Evolutionary conservation across 2,329 filamentous ascomycete genomes (phyloP), one percentile per base, ranked within the genome.

Genomic region (Nemania sp.): DNA sequence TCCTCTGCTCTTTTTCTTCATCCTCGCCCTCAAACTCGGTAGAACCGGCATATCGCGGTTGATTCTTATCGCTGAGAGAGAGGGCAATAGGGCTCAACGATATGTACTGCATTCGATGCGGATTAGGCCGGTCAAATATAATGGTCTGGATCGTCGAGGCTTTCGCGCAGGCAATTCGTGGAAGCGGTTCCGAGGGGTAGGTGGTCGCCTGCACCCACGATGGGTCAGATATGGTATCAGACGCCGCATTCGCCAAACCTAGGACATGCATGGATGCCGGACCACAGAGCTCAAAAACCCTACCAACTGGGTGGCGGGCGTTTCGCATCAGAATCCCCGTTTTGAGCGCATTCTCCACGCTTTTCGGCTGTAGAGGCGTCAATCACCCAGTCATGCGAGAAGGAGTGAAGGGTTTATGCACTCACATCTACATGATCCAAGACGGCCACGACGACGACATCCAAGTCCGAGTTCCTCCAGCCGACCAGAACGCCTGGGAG

Each of bases 51-150:
- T 69, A 62, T 10, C 62, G 50, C 72, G 79, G 59, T 67, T 80
- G 75, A 13, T 78, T 78, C 68, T 94, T 92, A 71, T 94, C 90
- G 2, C 85, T 90, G 13, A 99, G 80, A 0, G 92, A 92, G 43
- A 99, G 81, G 0, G 92, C 89, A 53, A 99, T 98, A 0, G 95
- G 94, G 29, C 87, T 85, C 18, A 97, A 80, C 1, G 95, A 99
- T 68, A 98, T 89, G 75, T 98, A 99, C 76, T 99, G 94, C 95
- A 99, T 98, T 57, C 88, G 86, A 34, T 84, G 87, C 0, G 95
- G 94, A 58, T 90, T 85, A 0, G 95, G 95, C 48, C 93, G 84
- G 69, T 97, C 88, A 75, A 96, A 99, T 59, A 96, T 82, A 59
- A 98, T 90, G 46, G 97, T 85, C 73, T 99, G 95, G 47, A 96